phyloP scores from a whole-genome alignment of 108 stramenopile species.

The Skeletonema tropicum region DNA sequence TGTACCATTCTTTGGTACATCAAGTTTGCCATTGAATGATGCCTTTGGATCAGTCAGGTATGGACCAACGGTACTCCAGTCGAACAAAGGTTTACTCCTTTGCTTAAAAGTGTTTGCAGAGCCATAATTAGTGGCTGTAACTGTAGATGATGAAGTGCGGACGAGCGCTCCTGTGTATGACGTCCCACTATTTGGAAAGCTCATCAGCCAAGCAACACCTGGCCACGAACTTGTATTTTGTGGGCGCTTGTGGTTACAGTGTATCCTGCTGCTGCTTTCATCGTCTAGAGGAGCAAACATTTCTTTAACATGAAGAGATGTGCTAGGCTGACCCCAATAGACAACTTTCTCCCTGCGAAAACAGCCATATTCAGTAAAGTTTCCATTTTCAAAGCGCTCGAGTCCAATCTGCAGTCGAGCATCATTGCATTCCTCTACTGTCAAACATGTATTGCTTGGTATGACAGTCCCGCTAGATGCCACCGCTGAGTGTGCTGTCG shows the following conservation, averaged over 20 bases:
- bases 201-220: constrained; percentile 53
- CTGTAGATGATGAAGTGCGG: constrained; percentile 45
- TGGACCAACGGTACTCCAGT: not conserved
- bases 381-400: not conserved
- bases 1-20: constrained; percentile 21
- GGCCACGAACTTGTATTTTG: not conserved
- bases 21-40: not conserved
- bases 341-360: not conserved
- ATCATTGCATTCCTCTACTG: not conserved
- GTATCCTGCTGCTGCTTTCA: not conserved
- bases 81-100: not conserved
- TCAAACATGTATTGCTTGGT: not conserved
- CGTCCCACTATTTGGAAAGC: constrained; percentile 78
- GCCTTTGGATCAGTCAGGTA: not conserved
- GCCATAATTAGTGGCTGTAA: constrained; percentile 78
- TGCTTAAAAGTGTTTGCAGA: constrained; percentile 16
- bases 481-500: not conserved
- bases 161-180: constrained; percentile 69
- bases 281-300: not conserved
- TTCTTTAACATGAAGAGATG: not conserved
- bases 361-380: not conserved
- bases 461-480: not conserved
- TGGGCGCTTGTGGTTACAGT: not conserved
- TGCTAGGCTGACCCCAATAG: not conserved
- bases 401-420: constrained; percentile 1